A percentile compares a stretch with the other conserved stretches of the same genome.
These are phyloP conservation scores for Trichoderma sp. DNA, from an alignment of 2,329 filamentous ascomycete genomes.

Conservation along the genomic window DNA sequence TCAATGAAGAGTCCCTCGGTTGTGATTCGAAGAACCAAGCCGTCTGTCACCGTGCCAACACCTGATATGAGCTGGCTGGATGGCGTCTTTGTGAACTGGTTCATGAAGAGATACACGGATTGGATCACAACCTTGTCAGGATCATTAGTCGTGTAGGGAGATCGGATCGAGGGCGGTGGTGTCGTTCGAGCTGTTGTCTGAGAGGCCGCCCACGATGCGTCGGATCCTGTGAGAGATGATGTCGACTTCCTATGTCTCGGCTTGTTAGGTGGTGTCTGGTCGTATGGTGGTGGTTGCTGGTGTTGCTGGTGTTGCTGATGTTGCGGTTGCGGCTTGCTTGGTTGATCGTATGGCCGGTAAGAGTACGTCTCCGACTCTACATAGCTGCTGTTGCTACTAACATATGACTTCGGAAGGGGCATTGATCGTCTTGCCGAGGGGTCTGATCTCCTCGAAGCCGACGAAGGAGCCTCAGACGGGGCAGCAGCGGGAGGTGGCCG, in stretches of 20 bases:
- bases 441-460: slow-evolving; percentile 20
- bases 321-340: background rate
- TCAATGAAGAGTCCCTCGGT: slow-evolving; percentile 96
- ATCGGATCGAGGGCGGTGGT: slow-evolving; percentile 73
- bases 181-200: slow-evolving; percentile 81
- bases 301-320: background rate
- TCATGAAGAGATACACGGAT: slow-evolving; percentile 89
- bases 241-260: slow-evolving; percentile 38
- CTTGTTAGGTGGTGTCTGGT: slow-evolving; percentile 47
- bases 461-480: slow-evolving; percentile 13
- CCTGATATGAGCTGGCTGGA: slow-evolving; percentile 85
- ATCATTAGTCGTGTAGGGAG: slow-evolving; percentile 81
- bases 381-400: slow-evolving; percentile 41
- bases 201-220: slow-evolving; percentile 82
- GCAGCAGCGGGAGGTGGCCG: slow-evolving; percentile 14
- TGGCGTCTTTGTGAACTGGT: slow-evolving; percentile 82
- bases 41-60: slow-evolving; percentile 83
- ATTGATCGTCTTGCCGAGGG: slow-evolving; percentile 27
- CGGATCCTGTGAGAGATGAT: slow-evolving; percentile 68
- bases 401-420: slow-evolving; percentile 55
- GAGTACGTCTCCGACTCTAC: slow-evolving; percentile 65
- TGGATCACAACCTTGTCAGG: slow-evolving; percentile 95
- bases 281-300: slow-evolving; percentile 35
- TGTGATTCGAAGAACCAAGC: slow-evolving; percentile 84
- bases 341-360: slow-evolving; percentile 70